Conservation (phyloP, 2,329 filamentous ascomycete species). For the Exophiala xenobiotica region DNA sequence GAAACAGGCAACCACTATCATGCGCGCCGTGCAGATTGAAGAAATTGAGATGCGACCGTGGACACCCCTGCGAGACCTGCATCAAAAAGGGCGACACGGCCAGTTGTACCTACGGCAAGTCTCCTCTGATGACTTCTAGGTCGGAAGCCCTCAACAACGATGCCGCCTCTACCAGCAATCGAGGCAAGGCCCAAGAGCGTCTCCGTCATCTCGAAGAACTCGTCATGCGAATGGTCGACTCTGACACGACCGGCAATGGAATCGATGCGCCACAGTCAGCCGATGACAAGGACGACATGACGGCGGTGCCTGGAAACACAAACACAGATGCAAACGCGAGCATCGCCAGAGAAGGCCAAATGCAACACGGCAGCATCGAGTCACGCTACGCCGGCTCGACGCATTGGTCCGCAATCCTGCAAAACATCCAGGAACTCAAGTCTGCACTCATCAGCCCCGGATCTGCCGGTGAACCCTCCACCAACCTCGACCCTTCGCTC, state of each 20-base stretch:
- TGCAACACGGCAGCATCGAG: conserved; percentile 16
- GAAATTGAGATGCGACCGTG: conserved; percentile 45
- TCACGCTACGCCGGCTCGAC: conserved; percentile 40
- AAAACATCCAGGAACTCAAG: conserved; percentile 34
- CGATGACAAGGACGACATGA: too few species aligned
- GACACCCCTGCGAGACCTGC: conserved; percentile 41
- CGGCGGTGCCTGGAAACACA: too few species aligned
- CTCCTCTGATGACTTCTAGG: conserved; percentile 22
- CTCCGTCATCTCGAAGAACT: conserved; percentile 29
- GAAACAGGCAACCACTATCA: conserved; percentile 83
- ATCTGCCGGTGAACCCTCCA: not conserved
- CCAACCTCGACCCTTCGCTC: not conserved
- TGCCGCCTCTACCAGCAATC: conserved; percentile 3
- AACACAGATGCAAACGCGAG: not conserved
- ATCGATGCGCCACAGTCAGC: too few species aligned
- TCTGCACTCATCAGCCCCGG: conserved; percentile 12
- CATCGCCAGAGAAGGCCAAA: conserved; percentile 17
- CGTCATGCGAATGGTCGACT: conserved; percentile 29
- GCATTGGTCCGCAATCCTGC: conserved; percentile 45
- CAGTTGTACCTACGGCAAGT: conserved; percentile 75
- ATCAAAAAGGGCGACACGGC: conserved; percentile 75
- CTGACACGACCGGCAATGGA: not conserved
- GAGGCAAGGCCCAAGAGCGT: conserved; percentile 24
- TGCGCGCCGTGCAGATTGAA: conserved; percentile 40
- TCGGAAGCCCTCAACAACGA: conserved; percentile 5